Evolutionary conservation across 1,284 basidiomycete genomes (phyloP).

Genomic region (Phaffia rhodozyma): DNA sequence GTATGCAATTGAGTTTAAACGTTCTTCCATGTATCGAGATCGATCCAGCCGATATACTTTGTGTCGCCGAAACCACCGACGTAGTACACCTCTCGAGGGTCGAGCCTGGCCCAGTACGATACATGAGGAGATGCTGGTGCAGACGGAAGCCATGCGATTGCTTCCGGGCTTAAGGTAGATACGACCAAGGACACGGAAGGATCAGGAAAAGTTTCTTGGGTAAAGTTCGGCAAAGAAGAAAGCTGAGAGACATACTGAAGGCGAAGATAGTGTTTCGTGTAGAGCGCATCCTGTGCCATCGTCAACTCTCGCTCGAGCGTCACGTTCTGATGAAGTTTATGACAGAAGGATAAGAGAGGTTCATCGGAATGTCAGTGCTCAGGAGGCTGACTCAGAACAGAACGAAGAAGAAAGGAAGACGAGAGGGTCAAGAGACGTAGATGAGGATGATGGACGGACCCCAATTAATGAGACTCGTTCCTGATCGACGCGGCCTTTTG

Average conservation of each 20-base stretch:
- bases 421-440: neutral
- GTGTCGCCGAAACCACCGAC: slow-evolving; percentile 51
- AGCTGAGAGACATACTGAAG: slow-evolving; percentile 17
- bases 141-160: slow-evolving; percentile 30
- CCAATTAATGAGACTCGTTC: slow-evolving; percentile 50
- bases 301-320: slow-evolving; percentile 1
- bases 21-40: neutral
- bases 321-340: neutral
- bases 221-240: slow-evolving; percentile 22
- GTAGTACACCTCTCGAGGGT: slow-evolving; percentile 46
- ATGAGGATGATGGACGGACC: slow-evolving; percentile 24
- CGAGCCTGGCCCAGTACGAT: slow-evolving; percentile 31
- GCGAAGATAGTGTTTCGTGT: neutral
- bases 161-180: slow-evolving; percentile 31
- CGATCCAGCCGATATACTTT: slow-evolving; percentile 11
- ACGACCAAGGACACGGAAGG: slow-evolving; percentile 25
- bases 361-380: neutral
- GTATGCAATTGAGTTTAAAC: neutral
- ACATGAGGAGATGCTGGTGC: slow-evolving; percentile 26
- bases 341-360: neutral
- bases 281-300: neutral
- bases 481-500: slow-evolving; percentile 29
- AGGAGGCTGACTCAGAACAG: no score
- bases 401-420: no score
- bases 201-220: neutral